Evolutionary conservation across 2,329 filamentous ascomycete genomes (phyloP).

Genomic region (Epichloe sp.): DNA sequence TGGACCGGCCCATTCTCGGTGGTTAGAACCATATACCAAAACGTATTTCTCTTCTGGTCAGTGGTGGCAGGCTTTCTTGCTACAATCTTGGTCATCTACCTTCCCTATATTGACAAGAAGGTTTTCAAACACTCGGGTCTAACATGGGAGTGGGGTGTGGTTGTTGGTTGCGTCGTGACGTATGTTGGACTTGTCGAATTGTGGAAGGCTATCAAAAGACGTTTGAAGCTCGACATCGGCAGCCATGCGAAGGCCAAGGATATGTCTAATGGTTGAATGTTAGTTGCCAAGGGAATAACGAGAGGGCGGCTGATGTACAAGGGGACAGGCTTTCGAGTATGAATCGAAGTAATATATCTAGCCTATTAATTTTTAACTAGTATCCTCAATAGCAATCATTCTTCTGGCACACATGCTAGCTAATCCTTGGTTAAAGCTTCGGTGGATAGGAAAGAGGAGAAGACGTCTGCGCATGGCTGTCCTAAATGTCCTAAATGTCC

Average conservation of each 20-base stretch:
- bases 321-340: constrained; percentile 20
- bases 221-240: constrained; percentile 23
- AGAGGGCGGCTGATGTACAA: background rate
- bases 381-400: too few species aligned
- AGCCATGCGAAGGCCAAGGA: constrained; percentile 4
- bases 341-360: constrained; percentile 12
- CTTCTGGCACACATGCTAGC: too few species aligned
- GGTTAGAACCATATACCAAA: constrained; percentile 51
- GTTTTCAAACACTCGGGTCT: constrained; percentile 61
- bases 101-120: constrained; percentile 49
- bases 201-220: constrained; percentile 58
- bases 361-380: constrained; percentile 13
- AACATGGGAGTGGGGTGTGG: constrained; percentile 60
- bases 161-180: constrained; percentile 41
- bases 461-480: too few species aligned
- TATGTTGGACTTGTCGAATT: constrained; percentile 52
- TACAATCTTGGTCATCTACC: constrained; percentile 52
- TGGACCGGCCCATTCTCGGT: constrained; percentile 36
- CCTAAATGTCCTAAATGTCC: too few species aligned
- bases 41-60: constrained; percentile 54
- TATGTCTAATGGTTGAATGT: constrained; percentile 1
- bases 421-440: too few species aligned
- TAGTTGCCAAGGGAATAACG: background rate
- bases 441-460: too few species aligned
- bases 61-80: constrained; percentile 46